Base-by-base conservation (phyloP, 352 stramenopile genomes). In the Globisporangium spinosum region DNA sequence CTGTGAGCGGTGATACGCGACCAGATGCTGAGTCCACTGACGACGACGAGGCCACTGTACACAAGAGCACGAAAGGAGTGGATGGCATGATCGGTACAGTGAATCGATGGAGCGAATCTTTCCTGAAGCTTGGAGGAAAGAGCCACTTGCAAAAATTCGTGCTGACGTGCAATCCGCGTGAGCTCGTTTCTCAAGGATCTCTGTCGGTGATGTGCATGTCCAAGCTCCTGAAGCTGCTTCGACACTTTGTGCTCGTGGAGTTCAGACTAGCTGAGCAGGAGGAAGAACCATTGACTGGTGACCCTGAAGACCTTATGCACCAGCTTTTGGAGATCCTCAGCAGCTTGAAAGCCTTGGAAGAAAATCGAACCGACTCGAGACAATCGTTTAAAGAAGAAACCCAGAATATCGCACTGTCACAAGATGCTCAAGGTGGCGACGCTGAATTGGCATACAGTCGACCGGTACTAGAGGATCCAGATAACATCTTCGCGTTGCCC, bases 151-250 rank as follows among this genome's bases (percentile, higher is more conserved):
- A 82, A 51, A 68, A 72, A 5, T 88, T 94, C 64, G 71, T 92
- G 58, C 62, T 91, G 35, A 70, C 62, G 27, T 71, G 69, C 17
- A 77, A 71, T 56, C 70, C 74, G 29, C 53, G 72, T 38, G 51
- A 86, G 6, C 40, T 89, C 25, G 67, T 77, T 53, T 68, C 49
- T 7, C 74, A 85, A 57, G 77, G 82, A 69, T 76, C 74, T 20
- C 68, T 94, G 27, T 71, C 75, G 12, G 65, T 87, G 10, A 89
- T 91, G 82, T 90, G 82, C 34, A 68, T 92, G 43, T 79, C 82
- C 1, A 90, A 89, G 25, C 62, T 94, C 40, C 70, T 91, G n/a
- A 86, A 90, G 29, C 61, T 94, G 25, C 69, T 94, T 43, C 79
- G 80, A 6, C 84, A 91, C 77, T 91, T 91, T 47, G 74, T 90